These are phyloP conservation scores for Plasmodium vinckei DNA, from an alignment of 169 alveolate species.

Conservation along the genomic window DNA sequence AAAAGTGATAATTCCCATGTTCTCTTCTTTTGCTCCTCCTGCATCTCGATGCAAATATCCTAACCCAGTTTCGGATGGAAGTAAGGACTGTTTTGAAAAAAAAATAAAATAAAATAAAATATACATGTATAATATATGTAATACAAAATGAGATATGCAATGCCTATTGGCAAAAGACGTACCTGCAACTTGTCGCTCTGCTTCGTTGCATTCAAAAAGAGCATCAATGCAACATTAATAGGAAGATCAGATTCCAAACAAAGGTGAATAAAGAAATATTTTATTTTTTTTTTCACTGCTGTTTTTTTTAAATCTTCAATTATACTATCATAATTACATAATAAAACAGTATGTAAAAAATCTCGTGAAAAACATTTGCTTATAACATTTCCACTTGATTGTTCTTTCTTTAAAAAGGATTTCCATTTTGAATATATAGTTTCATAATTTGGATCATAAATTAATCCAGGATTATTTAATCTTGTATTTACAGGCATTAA, in stretches of 20 bases:
- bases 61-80: conserved; percentile 93
- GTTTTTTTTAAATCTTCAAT: conserved; percentile 69
- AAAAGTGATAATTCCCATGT: conserved; percentile 90
- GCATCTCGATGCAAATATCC: conserved; percentile 93
- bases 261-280: conserved; percentile 46
- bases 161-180: background rate
- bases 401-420: conserved; percentile 55
- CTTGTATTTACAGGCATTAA: conserved; percentile 23
- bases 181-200: conserved; percentile 66
- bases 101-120: too few relatives aligned
- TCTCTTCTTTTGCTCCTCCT: conserved; percentile 94
- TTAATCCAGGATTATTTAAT: conserved; percentile 30
- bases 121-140: too few relatives aligned
- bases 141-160: background rate
- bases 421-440: conserved; percentile 58
- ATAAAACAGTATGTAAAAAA: conserved; percentile 30
- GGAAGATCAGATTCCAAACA: conserved; percentile 59
- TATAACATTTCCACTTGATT: conserved; percentile 67
- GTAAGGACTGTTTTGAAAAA: conserved; percentile 77
- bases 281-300: conserved; percentile 61
- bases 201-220: conserved; percentile 50
- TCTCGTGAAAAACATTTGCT: conserved; percentile 69
- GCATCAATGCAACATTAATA: conserved; percentile 44
- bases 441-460: conserved; percentile 64
- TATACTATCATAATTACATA: conserved; percentile 58